Evolutionary conservation across 1,284 basidiomycete species (phyloP), one percentile per base, ranked within the genome.

Genomic region (Rhodotorula sp.): DNA sequence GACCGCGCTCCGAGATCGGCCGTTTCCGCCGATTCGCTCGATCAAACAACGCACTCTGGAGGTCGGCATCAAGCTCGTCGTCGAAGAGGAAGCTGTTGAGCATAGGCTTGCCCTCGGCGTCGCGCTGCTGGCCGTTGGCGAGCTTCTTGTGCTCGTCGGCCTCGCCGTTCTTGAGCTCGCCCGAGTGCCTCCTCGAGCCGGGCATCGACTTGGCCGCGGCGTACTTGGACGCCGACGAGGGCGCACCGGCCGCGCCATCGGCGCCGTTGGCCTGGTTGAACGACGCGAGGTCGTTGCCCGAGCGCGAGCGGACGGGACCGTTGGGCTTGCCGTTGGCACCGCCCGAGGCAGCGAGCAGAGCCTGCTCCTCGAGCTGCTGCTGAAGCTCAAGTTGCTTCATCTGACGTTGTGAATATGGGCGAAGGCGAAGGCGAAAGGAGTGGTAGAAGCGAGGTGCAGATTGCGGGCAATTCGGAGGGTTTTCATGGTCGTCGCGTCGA

Each of bases 21-120:
- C 44, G 48, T 7, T 23, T 45, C 7, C 25, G 50, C 46, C 10
- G 49, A 66, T n/a, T 54, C 10, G 27, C 34, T 34, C 34, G 5
- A 34, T n/a, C 5, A 42, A 12, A 5, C 3, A 49, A 61, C 61
- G 25, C 53, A 63, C 61, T 92, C 77, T 93, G 89, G 87, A 93
- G 91, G 80, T 93, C 91, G 81, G 91, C 88, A 78, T 94, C 92
- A 76, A 94, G 82, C 80, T 93, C 91, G 81, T 93, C 90, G 77
- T 94, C 92, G 72, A 93, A 84, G 87, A 93, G 88, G 87, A 92
- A 91, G 44, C 71, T 77, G 61, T 77, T 79, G 57, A 80, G 65
- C 73, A 71, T 72, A 7, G 72, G 68, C 63, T 76, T 71, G 46
- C 75, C 75, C 17, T 76, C 73, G 49, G 66, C 60, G 55, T 67